Conservation (phyloP, 2,329 filamentous ascomycete species). For the Diplodia scrobiculata region DNA sequence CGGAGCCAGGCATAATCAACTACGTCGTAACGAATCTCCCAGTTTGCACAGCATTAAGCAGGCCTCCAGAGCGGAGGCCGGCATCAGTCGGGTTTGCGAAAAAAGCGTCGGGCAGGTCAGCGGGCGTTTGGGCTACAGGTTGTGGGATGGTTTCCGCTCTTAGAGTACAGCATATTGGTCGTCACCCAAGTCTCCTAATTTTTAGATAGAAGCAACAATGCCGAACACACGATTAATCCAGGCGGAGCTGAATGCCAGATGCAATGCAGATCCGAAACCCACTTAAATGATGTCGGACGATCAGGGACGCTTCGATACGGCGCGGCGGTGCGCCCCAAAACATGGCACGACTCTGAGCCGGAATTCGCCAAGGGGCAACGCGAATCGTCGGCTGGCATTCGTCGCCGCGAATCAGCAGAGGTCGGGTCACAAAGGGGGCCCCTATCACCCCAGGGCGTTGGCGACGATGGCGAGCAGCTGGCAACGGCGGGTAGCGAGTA, state of each 20-base stretch:
- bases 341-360: conserved; percentile 11
- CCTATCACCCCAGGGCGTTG: conserved; percentile 8
- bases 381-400: conserved; percentile 8
- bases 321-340: conserved; percentile 22
- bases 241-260: neutral
- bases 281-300: conserved; percentile 25
- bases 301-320: conserved; percentile 23
- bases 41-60: conserved; percentile 5
- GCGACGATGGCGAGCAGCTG: neutral
- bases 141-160: neutral
- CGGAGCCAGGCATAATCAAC: conserved; percentile 12
- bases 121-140: conserved; percentile 18
- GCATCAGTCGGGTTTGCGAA: neutral
- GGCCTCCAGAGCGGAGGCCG: neutral
- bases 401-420: conserved; percentile 11
- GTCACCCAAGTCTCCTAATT: conserved; percentile 10
- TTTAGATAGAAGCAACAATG: neutral
- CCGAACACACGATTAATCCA: neutral
- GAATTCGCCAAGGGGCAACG: conserved; percentile 18
- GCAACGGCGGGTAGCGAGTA: neutral
- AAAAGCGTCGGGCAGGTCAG: conserved; percentile 14
- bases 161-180: conserved; percentile 10
- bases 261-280: conserved; percentile 21
- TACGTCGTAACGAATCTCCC: conserved; percentile 25
- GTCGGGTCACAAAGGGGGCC: conserved; percentile 20